These are phyloP conservation scores for Raddia distichophylla DNA, from an alignment of 176 grass and related monocot genomes.

Conservation along the genomic window DNA sequence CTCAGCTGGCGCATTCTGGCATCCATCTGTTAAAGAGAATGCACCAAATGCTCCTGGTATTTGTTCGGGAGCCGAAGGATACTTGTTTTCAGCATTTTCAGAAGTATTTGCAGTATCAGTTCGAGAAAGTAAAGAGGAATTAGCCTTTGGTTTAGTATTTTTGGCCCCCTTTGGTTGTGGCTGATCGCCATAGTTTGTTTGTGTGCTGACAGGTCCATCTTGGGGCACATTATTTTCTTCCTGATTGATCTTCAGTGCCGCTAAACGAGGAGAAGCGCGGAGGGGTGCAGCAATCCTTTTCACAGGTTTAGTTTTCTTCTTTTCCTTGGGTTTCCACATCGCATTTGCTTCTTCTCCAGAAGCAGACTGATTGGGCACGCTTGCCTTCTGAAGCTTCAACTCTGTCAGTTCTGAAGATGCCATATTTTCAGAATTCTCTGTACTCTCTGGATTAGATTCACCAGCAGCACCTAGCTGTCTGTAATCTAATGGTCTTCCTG, in stretches of 20 bases:
- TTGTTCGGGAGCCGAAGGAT: conserved; percentile 32
- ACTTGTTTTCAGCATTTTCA: conserved; percentile 32
- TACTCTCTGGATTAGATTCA: not conserved
- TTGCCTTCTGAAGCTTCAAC: conserved; percentile 36
- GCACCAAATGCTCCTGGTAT: conserved; percentile 27
- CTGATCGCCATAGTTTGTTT: not conserved
- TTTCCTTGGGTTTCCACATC: conserved; percentile 39
- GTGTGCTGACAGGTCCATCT: conserved; percentile 13
- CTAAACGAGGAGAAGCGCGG: conserved; percentile 62
- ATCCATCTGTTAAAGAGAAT: conserved; percentile 28
- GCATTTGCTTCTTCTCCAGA: conserved; percentile 29
- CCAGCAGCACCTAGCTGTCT: conserved; percentile 25
- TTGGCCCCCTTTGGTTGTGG: conserved; percentile 25
- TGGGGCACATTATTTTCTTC: conserved; percentile 20
- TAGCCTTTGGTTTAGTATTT: conserved; percentile 30
- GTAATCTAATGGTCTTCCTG: conserved; percentile 32
- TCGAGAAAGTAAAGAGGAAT: conserved; percentile 36
- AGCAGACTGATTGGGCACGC: conserved; percentile 7
- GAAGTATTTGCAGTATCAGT: conserved; percentile 17
- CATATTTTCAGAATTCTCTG: conserved; percentile 23
- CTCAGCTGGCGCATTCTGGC: conserved; percentile 25
- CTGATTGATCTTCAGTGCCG: conserved; percentile 51
- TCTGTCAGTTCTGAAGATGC: conserved; percentile 14
- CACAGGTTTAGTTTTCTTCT: conserved; percentile 41
- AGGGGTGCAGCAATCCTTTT: conserved; percentile 43